phyloP scores from a whole-genome alignment of 2,329 filamentous ascomycete species.

The Aspergillus aculeatus region DNA sequence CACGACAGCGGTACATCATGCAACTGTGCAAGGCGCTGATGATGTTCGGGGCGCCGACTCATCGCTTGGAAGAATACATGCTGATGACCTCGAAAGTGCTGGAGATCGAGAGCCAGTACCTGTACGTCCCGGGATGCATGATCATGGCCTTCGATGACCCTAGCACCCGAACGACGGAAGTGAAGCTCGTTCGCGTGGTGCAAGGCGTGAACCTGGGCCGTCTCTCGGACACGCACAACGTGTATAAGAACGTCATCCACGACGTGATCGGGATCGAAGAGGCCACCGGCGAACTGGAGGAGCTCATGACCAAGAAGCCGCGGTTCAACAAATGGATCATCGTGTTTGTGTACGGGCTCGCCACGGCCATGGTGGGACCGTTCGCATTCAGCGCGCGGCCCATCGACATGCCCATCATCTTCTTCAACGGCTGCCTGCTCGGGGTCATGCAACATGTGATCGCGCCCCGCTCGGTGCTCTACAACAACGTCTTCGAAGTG shows the following conservation, averaged over 20 bases:
- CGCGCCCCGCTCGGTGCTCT: slow-evolving; percentile 69
- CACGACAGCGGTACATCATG: slow-evolving; percentile 77
- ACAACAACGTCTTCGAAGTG: slow-evolving; percentile 63
- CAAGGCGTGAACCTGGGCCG: slow-evolving; percentile 46
- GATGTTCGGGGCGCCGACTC: slow-evolving; percentile 85
- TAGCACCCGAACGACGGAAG: slow-evolving; percentile 48
- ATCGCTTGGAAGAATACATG: slow-evolving; percentile 86
- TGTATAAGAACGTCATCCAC: slow-evolving; percentile 51
- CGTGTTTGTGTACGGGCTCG: slow-evolving; percentile 71
- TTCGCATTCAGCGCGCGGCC: slow-evolving; percentile 75
- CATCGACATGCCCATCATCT: slow-evolving; percentile 74
- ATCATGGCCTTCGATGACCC: slow-evolving; percentile 67
- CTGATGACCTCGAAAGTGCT: slow-evolving; percentile 80
- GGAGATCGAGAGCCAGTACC: slow-evolving; percentile 81
- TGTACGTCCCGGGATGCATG: slow-evolving; percentile 62
- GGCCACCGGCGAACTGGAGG: slow-evolving; percentile 44
- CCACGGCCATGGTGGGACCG: slow-evolving; percentile 72
- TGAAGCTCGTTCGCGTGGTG: slow-evolving; percentile 44
- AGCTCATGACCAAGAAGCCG: slow-evolving; percentile 57
- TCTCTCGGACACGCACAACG: slow-evolving; percentile 45
- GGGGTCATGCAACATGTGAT: slow-evolving; percentile 72
- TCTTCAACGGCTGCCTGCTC: slow-evolving; percentile 69
- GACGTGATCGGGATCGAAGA: slow-evolving; percentile 48
- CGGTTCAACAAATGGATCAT: slow-evolving; percentile 55
- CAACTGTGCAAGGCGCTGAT: slow-evolving; percentile 83